Conservation (phyloP, 768 basidiomycete species). For the Dacryopinax primogenitus region DNA sequence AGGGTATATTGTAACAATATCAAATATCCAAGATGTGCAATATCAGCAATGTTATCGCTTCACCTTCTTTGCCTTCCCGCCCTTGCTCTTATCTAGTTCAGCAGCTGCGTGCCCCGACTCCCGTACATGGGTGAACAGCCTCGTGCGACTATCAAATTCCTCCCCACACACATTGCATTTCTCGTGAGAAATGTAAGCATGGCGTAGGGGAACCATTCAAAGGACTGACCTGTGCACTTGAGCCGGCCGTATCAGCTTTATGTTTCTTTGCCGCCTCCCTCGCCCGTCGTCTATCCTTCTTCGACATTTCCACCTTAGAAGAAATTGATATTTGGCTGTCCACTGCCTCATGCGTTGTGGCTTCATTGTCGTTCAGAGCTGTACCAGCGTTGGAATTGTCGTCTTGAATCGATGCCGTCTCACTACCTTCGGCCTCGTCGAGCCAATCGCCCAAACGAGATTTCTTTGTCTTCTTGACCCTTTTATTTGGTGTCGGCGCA, state of each 20-base stretch:
- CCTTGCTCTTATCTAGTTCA: slow-evolving; percentile 7
- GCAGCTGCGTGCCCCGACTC: slow-evolving; percentile 51
- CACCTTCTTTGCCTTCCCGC: slow-evolving; percentile 1
- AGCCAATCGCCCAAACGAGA: background rate
- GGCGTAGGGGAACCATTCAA: background rate
- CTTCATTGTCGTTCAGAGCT: slow-evolving; percentile 21
- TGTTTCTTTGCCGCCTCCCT: slow-evolving; percentile 61
- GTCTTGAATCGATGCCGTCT: background rate
- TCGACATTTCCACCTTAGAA: slow-evolving; percentile 36
- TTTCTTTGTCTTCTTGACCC: slow-evolving; percentile 15
- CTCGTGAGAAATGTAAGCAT: slow-evolving; percentile 17
- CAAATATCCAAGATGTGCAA: background rate
- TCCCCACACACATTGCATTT: slow-evolving; percentile 59
- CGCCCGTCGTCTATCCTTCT: slow-evolving; percentile 69
- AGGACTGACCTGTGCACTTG: slow-evolving; percentile 12
- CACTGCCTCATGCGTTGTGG: slow-evolving; percentile 14
- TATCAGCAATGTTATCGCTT: slow-evolving; percentile 4
- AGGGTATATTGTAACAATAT: background rate
- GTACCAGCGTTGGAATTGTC: slow-evolving; percentile 14
- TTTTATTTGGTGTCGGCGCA: background rate
- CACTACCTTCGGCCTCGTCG: slow-evolving; percentile 11
- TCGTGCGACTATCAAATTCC: slow-evolving; percentile 53
- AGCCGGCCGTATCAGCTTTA: slow-evolving; percentile 27
- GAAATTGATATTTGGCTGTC: slow-evolving; percentile 9
- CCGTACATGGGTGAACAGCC: slow-evolving; percentile 60